Conservation (phyloP, 2,329 filamentous ascomycete genomes). For the Hymenoscyphus repandus region DNA sequence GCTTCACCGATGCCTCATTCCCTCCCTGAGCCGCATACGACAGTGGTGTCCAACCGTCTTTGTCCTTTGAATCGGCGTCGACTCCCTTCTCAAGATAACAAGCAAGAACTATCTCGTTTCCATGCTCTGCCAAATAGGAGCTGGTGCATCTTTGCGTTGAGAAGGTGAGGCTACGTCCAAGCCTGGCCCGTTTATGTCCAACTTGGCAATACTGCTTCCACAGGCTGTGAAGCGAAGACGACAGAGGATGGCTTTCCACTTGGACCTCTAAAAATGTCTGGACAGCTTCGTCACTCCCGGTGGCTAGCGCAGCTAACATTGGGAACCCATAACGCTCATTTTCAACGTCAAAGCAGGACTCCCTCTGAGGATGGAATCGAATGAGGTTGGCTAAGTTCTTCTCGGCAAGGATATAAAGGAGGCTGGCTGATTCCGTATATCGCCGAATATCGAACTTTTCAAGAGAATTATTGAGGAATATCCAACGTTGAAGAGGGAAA, state of each 20-base stretch:
- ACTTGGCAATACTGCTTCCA: conserved; percentile 8
- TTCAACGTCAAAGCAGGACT: conserved; percentile 21
- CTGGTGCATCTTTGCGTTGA: background rate
- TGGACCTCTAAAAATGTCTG: conserved; percentile 23
- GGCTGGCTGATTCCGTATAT: conserved; percentile 24
- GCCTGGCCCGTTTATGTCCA: background rate
- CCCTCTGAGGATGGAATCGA: conserved; percentile 19
- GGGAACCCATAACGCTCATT: conserved; percentile 32
- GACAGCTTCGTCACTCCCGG: conserved; percentile 26
- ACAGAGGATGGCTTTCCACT: background rate
- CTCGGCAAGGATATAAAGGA: conserved; percentile 36
- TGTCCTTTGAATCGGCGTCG: conserved; percentile 5
- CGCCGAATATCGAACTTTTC: conserved; percentile 23
- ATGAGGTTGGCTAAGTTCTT: conserved; percentile 26
- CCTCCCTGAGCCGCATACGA: conserved; percentile 21
- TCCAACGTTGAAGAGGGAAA: conserved; percentile 30
- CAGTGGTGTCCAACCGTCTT: conserved; percentile 10
- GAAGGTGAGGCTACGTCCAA: background rate
- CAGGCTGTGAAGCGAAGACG: conserved; percentile 4
- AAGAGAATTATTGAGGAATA: conserved; percentile 30
- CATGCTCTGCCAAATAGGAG: conserved; percentile 12
- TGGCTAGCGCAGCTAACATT: conserved; percentile 34
- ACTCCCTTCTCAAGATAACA: conserved; percentile 6
- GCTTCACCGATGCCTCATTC: conserved; percentile 22
- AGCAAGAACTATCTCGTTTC: conserved; percentile 8